Conservation (phyloP, 1,284 basidiomycete species). For the Cutaneotrichosporon mucoides region DNA sequence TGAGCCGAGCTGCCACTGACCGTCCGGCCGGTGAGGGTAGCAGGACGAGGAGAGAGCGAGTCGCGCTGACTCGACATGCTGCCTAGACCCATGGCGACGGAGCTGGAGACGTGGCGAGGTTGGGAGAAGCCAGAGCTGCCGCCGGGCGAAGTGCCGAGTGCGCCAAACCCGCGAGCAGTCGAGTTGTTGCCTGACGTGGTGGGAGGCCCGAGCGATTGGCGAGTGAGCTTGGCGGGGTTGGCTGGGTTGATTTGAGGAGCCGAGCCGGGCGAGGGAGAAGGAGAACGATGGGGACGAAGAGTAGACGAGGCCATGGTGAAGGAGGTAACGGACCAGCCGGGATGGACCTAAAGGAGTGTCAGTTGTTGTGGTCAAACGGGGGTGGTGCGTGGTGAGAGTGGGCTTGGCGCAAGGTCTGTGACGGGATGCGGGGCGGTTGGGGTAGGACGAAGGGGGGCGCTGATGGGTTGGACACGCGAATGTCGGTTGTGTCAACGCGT, state of each 20-base stretch:
- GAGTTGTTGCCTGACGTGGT: constrained; percentile 25
- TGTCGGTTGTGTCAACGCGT: too few relatives aligned
- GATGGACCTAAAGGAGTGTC: constrained; percentile 1
- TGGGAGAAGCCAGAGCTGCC: constrained; percentile 16
- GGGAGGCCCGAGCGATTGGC: constrained; percentile 47
- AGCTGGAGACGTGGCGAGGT: constrained; percentile 41
- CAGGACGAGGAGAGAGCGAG: constrained; percentile 38
- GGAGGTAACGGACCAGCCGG: constrained; percentile 9
- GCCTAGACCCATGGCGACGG: constrained; percentile 33
- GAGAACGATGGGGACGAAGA: constrained; percentile 46
- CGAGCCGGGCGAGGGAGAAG: constrained; percentile 41
- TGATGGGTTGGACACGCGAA: too few relatives aligned
- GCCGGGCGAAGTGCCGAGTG: constrained; percentile 28
- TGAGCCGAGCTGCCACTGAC: constrained; percentile 10
- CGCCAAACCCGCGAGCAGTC: constrained; percentile 38
- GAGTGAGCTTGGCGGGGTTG: constrained; percentile 44
- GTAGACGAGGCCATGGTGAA: constrained; percentile 41
- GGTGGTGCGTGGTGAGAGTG: background rate
- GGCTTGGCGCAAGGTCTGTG: too few relatives aligned
- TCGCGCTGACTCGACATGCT: constrained; percentile 19
- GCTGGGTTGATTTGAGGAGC: constrained; percentile 29
- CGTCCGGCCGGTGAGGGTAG: constrained; percentile 22
- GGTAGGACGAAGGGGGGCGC: too few relatives aligned
- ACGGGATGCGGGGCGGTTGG: too few relatives aligned
- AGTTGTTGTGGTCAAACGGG: background rate